phyloP scores from a whole-genome alignment of 805 yeast genomes.

The Nakazawaea molendinolei region DNA sequence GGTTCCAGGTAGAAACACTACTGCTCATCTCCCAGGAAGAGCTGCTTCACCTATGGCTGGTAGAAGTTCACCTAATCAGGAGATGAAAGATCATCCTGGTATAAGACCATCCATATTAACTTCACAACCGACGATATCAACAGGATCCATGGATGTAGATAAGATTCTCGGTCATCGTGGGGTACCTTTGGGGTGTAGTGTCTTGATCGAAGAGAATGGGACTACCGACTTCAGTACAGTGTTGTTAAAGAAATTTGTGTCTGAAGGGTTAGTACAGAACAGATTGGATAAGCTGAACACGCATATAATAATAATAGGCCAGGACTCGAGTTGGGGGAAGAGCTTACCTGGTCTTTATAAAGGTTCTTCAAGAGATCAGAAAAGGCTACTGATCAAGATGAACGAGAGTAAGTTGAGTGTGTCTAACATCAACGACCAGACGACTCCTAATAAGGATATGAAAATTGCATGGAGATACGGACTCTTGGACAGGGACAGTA shows the following conservation, averaged over 20 bases:
- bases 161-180: constrained; percentile 75
- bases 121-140: constrained; percentile 70
- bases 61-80: background rate
- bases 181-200: constrained; percentile 66
- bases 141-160: constrained; percentile 77
- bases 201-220: constrained; percentile 76
- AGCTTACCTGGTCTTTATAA: constrained; percentile 74
- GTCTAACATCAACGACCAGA: constrained; percentile 48
- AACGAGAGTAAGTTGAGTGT: constrained; percentile 64
- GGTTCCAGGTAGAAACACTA: background rate
- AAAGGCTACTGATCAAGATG: constrained; percentile 47
- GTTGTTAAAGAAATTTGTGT: constrained; percentile 57
- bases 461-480: constrained; percentile 96
- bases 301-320: constrained; percentile 60
- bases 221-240: constrained; percentile 83
- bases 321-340: constrained; percentile 50
- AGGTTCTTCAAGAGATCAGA: constrained; percentile 61
- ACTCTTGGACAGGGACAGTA: constrained; percentile 30
- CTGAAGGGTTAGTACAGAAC: constrained; percentile 71
- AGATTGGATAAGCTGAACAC: constrained; percentile 43
- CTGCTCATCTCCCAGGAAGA: background rate
- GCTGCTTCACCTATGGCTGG: background rate
- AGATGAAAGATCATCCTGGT: constrained; percentile 40
- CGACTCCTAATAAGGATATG: constrained; percentile 37
- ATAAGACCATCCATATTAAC: constrained; percentile 71